Evolutionary conservation across 441 rosid genomes (phyloP).

Genomic region (Melastoma candidum): DNA sequence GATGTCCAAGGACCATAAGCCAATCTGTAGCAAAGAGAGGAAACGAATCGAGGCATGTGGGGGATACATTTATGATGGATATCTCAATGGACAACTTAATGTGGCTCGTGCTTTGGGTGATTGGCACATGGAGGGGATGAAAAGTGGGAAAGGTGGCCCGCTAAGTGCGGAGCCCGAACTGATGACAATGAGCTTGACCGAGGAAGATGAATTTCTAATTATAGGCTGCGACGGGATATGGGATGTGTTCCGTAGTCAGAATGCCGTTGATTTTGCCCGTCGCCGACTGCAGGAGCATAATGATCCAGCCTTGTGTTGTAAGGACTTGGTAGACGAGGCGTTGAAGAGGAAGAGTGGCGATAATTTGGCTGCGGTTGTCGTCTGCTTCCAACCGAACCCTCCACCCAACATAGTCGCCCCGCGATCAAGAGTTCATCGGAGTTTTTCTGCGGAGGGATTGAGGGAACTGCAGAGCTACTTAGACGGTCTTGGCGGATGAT

Average conservation of each 20-base stretch:
- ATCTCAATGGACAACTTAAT: constrained; percentile 64
- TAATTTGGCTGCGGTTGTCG: constrained; percentile 61
- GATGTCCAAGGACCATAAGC: constrained; percentile 88
- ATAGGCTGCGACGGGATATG: constrained; percentile 82
- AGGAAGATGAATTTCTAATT: constrained; percentile 79
- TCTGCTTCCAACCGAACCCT: constrained; percentile 59
- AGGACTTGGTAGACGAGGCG: constrained; percentile 73
- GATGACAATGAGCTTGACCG: constrained; percentile 36
- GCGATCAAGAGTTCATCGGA: constrained; percentile 52
- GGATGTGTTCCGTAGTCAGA: constrained; percentile 87
- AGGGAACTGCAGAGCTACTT: constrained; percentile 62
- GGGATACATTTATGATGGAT: constrained; percentile 58
- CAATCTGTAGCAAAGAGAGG: constrained; percentile 44
- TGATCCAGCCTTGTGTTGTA: constrained; percentile 59
- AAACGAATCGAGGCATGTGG: constrained; percentile 65
- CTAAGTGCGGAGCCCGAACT: constrained; percentile 84
- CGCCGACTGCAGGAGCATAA: constrained; percentile 76
- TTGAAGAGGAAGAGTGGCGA: constrained; percentile 82
- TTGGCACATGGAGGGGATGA: constrained; percentile 80
- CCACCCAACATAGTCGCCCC: constrained; percentile 69
- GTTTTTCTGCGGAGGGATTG: constrained; percentile 67
- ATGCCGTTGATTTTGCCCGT: constrained; percentile 87
- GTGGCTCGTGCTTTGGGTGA: constrained; percentile 84
- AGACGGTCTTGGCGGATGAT: constrained; percentile 38
- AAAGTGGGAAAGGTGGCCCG: constrained; percentile 43